Base-by-base conservation (phyloP, 345 rosid species). In the Hirschfeldia incana region DNA sequence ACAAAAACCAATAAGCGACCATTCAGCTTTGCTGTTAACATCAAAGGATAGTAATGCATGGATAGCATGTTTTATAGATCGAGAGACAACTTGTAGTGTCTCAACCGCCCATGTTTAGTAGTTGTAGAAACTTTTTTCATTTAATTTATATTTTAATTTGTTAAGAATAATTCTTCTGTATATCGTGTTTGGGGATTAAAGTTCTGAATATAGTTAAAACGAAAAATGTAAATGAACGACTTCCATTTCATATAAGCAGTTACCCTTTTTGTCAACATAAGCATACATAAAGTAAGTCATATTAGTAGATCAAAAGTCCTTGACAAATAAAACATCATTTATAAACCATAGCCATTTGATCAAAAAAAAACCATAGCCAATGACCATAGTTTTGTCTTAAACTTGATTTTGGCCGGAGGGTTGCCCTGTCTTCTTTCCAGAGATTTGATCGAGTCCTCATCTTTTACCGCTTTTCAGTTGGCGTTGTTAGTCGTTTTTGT, bases 1-100 rank as follows among this genome's bases (percentile, higher is more conserved):
- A 65, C 81, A 78, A 78, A 78, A 78, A 57, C 13, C 34, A 72
- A 72, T 13, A 57, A 51, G 16, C 12, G 15, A 13, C n/a, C 16
- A 46, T 46, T 46, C 53, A 46, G 53, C 15, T 46, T 12, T 46
- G 53, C 53, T 13, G 53, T 46, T 46, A 46, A 46, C 53, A 46
- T 12, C 15, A 46, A 46, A 46, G 13, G 53, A 46, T 46, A 46
- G 53, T 51, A 51, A n/a, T 51, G 57, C n/a, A 51, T 51, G 8
- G 17, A 51, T n/a, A 4, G 57, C 57, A 51, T 5, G 57, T 51
- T 51, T 51, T 51, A n/a, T 51, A 51, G 57, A 51, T 51, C n/a
- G 21, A 51, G 57, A 51, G 57, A 51, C 57, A 51, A n/a, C 21
- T 51, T 51, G 17, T 12, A 51, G 1, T 51, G 21, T 15, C 57